These are phyloP conservation scores for Xylaria palmicola DNA, from an alignment of 495 filamentous ascomycete genomes.

Conservation along the genomic window DNA sequence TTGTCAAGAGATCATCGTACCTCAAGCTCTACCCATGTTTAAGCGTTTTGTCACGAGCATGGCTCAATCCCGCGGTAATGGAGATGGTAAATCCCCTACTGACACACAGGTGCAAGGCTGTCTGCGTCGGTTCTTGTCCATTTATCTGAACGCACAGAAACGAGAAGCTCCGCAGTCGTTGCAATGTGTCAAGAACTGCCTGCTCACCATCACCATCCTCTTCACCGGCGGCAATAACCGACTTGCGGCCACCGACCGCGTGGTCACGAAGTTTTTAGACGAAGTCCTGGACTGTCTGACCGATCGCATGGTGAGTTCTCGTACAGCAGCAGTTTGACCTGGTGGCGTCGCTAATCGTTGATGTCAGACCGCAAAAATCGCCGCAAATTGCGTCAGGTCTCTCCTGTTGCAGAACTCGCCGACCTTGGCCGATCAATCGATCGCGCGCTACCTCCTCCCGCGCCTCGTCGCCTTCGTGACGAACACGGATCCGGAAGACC, in stretches of 20 bases:
- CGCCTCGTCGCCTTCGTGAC: conserved; percentile 73
- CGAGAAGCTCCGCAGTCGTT: conserved; percentile 78
- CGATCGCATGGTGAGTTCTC: conserved; percentile 60
- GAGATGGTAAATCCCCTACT: conserved; percentile 37
- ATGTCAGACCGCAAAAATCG: conserved; percentile 74
- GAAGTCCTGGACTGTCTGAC: conserved; percentile 83
- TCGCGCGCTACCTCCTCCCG: conserved; percentile 73
- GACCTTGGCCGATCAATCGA: conserved; percentile 66
- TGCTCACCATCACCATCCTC: conserved; percentile 83
- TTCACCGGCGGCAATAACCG: conserved; percentile 75
- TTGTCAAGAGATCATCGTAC: conserved; percentile 85
- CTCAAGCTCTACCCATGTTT: conserved; percentile 87
- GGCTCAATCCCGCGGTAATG: conserved; percentile 43
- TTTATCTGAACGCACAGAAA: conserved; percentile 78
- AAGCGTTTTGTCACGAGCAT: conserved; percentile 83
- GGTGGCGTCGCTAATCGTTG: conserved; percentile 18
- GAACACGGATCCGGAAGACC: conserved; percentile 64
- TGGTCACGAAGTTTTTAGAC: conserved; percentile 66
- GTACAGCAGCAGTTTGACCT: not conserved
- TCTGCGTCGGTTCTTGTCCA: conserved; percentile 73
- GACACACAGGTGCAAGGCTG: conserved; percentile 64
- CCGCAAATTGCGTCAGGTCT: conserved; percentile 81
- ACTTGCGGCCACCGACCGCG: conserved; percentile 68
- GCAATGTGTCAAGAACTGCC: conserved; percentile 87
- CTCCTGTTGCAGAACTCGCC: conserved; percentile 66